Evolutionary conservation across 306 rosid genomes (phyloP).

Genomic region (Cucurbita moschata): DNA sequence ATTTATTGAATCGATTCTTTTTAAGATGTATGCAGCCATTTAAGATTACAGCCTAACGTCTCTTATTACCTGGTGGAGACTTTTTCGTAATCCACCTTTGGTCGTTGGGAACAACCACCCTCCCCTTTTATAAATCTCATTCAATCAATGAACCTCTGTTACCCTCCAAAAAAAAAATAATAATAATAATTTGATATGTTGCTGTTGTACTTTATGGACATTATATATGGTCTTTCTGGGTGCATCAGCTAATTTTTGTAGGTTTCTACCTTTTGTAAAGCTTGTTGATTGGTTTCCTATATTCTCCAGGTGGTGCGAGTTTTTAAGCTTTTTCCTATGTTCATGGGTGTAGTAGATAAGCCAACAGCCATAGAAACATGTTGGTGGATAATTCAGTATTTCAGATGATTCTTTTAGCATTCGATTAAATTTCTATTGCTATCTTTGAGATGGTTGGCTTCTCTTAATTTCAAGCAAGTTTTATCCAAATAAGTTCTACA

Average conservation of each 20-base stretch:
- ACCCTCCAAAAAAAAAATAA: not conserved
- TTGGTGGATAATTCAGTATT: not conserved
- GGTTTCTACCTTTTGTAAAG: not conserved
- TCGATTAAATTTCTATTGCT: not conserved
- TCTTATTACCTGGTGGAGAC: not conserved
- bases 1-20: not conserved
- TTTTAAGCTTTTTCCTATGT: not conserved
- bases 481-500: not conserved
- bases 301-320: not conserved
- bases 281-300: not conserved
- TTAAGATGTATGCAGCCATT: not conserved
- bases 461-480: not conserved
- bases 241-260: not conserved
- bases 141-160: not conserved
- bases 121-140: not conserved
- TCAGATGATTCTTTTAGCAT: not conserved
- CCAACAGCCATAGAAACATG: not conserved
- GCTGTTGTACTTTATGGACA: no score
- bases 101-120: no score
- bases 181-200: no score
- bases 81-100: no score
- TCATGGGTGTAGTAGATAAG: not conserved
- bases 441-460: not conserved
- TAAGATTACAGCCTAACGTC: not conserved
- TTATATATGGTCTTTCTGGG: not conserved